Percentiles rank a stretch among this genome's conserved stretches.
Conservation (phyloP, 805 yeast species). For the Spathaspora girioi region DNA sequence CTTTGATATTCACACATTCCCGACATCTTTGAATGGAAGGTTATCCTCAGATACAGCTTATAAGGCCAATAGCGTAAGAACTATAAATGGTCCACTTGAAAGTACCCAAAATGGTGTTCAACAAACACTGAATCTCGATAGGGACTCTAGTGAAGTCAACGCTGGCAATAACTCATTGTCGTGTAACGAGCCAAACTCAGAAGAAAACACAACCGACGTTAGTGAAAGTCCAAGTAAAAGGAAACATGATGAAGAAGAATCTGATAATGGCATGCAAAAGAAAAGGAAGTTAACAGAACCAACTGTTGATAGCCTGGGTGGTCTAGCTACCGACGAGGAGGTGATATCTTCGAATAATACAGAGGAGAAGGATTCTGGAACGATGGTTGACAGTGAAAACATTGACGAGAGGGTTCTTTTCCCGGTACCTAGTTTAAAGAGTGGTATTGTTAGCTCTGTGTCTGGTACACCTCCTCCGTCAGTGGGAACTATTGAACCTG, state of each 20-base stretch:
- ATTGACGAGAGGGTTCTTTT: background rate
- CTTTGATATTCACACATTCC: constrained; percentile 25
- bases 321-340: background rate
- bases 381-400: background rate
- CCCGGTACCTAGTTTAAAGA: background rate
- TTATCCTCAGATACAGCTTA: constrained; percentile 6
- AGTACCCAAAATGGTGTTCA: background rate
- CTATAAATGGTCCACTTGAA: background rate
- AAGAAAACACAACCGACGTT: background rate
- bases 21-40: constrained; percentile 21
- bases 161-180: background rate
- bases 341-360: background rate
- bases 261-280: background rate
- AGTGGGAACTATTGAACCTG: no score
- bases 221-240: background rate
- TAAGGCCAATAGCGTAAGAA: background rate
- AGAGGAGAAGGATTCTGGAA: background rate
- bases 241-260: background rate
- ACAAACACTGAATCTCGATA: background rate
- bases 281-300: background rate
- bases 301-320: background rate
- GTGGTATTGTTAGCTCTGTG: background rate
- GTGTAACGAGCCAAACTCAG: background rate
- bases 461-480: background rate
- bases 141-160: constrained; percentile 4